Base-by-base conservation (phyloP, 805 yeast genomes). In the Lipomyces yamanashiensis region DNA sequence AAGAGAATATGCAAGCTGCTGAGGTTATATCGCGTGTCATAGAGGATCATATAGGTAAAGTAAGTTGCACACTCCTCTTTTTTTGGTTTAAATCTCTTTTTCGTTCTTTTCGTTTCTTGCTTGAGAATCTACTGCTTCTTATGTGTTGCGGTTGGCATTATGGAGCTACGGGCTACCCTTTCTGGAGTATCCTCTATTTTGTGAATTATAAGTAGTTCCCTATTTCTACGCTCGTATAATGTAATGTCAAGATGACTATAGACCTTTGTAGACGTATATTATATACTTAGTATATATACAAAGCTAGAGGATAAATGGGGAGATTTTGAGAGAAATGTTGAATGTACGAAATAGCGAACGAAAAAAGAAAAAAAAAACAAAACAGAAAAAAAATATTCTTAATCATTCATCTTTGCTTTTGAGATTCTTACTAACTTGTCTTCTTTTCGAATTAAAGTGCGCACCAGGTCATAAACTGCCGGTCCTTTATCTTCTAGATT, bases 381-480 rank as follows among this genome's bases (percentile, higher is more conserved):
- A n/a, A n/a, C 36, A 23, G 15, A 12, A n/a, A 41, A 36, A n/a
- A 28, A 37, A 2, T 44, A 12, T 19, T 45, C 5, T 21, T n/a
- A 36, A 37, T 39, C 28, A 40, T 21, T 23, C 10, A 12, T 40
- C 15, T 19, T 51, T 51, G 13, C n/a, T 28, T 1, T 49, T 23
- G 15, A 15, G 33, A 15, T 17, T 39, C 15, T 23, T 44, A 44
- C 52, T 57, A 49, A 57, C 54, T 39, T 45, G 13, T 37, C 34
- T 56, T 33, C 47, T 49, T 48, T 56, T 7, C 9, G 23, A 10
- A 54, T 19, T 53, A 17, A 49, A 75, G 74, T 86, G 95, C 71
- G 83, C 89, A 2, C 98, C 98, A 1, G 82, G 84, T 12, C 92
- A 90, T 68, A 95, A 95, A 76, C 81, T 95, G 54, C 95, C 84